Percentiles rank a stretch among this genome's conserved stretches.
Evolutionary conservation across 1,284 basidiomycete species (phyloP).

Genomic region (Boletus calvinii): DNA sequence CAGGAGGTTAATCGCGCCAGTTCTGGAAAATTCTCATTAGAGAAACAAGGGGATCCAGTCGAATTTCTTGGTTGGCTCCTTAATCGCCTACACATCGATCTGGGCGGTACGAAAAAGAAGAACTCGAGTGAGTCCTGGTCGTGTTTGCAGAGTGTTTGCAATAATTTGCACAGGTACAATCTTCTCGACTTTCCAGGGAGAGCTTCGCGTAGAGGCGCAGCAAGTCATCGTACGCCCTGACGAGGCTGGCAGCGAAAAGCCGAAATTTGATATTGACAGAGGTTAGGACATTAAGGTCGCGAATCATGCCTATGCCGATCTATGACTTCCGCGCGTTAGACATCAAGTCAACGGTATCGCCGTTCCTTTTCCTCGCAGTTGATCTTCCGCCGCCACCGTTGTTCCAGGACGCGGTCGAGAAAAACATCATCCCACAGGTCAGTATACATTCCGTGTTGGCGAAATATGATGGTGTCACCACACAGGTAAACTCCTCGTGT

Average conservation of each 20-base stretch:
- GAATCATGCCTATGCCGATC: constrained; percentile 10
- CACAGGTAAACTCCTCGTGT: constrained; percentile 58
- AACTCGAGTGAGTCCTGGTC: constrained; percentile 68
- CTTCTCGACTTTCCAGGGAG: constrained; percentile 92
- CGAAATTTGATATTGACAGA: constrained; percentile 88
- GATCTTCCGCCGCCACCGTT: constrained; percentile 96
- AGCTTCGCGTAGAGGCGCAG: constrained; percentile 91
- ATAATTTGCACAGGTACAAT: constrained; percentile 65
- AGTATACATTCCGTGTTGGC: constrained; percentile 88
- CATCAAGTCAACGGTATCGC: constrained; percentile 82
- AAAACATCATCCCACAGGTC: constrained; percentile 98
- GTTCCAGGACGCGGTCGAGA: constrained; percentile 93
- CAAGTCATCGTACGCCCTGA: constrained; percentile 86
- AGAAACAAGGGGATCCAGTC: constrained; percentile 92
- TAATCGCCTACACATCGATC: constrained; percentile 88
- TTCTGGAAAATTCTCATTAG: constrained; percentile 86
- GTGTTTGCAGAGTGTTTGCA: constrained; percentile 16
- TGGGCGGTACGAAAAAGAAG: constrained; percentile 86
- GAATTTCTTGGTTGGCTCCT: constrained; percentile 97
- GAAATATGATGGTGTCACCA: constrained; percentile 92
- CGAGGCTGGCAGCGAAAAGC: constrained; percentile 67
- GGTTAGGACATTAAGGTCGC: constrained; percentile 47
- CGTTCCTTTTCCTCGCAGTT: constrained; percentile 93
- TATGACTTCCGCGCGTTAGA: constrained; percentile 48
- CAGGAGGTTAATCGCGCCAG: constrained; percentile 93